Conservation (phyloP, 306 rosid species). For the Sindora glabra region DNA sequence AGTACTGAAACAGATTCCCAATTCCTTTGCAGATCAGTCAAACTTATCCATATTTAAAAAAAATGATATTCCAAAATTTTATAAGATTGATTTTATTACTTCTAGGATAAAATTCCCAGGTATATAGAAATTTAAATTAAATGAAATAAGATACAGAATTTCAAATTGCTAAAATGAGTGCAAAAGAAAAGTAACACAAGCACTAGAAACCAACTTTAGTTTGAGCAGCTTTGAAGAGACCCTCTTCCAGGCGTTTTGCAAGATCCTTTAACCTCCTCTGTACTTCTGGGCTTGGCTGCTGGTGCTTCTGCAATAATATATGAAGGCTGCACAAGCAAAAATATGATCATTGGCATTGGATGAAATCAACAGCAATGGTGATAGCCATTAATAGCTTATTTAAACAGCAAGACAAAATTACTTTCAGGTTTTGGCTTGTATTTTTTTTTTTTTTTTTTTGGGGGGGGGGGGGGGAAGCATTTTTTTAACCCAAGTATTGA, state of each 20-base stretch:
- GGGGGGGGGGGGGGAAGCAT: too few relatives aligned
- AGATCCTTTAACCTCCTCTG: conserved; percentile 47
- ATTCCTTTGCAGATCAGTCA: too few relatives aligned
- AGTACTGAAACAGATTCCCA: too few relatives aligned
- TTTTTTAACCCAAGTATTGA: too few relatives aligned
- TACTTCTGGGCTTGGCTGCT: conserved; percentile 33
- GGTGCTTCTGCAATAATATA: conserved; percentile 34
- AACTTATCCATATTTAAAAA: too few relatives aligned
- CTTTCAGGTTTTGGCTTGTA: too few relatives aligned
- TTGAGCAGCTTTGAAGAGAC: conserved; percentile 46
- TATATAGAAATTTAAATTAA: background rate
- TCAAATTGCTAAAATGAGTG: background rate
- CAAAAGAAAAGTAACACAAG: background rate
- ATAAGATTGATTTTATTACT: too few relatives aligned
- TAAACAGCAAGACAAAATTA: too few relatives aligned
- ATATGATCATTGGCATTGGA: background rate
- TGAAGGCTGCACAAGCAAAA: conserved; percentile 40
- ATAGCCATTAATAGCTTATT: too few relatives aligned
- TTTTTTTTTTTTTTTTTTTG: too few relatives aligned
- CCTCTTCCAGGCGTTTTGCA: conserved; percentile 82
- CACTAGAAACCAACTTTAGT: conserved; percentile 43
- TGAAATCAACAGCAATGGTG: background rate
- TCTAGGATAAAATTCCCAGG: background rate
- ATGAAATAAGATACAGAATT: background rate
- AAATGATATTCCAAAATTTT: too few relatives aligned